phyloP scores from a whole-genome alignment of 371 early-diverging fungal species.

The Mucor mucedo region DNA sequence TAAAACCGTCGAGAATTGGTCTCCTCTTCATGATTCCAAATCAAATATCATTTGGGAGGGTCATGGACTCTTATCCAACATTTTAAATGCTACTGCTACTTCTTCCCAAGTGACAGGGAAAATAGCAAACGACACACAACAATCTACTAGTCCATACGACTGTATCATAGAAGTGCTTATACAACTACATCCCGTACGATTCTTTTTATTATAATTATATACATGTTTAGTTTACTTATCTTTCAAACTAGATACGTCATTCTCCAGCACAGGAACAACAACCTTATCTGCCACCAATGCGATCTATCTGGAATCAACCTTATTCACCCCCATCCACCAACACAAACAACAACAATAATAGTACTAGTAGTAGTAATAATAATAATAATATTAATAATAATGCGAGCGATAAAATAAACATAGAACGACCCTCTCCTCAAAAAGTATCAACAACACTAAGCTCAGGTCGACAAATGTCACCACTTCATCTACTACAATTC shows the following conservation, averaged over 20 bases:
- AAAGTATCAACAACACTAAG: neutral
- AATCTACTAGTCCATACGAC: constrained; percentile 11
- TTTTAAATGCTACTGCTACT: constrained; percentile 23
- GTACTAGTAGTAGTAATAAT: neutral
- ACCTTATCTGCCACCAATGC: constrained; percentile 25
- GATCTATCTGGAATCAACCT: constrained; percentile 19
- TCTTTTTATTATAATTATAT: neutral
- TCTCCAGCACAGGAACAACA: constrained; percentile 14
- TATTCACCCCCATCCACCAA: constrained; percentile 9
- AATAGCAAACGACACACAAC: constrained; percentile 7
- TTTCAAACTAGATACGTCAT: constrained; percentile 16
- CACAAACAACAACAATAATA: neutral
- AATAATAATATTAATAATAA: no score
- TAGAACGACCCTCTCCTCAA: constrained; percentile 1
- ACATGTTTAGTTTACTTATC: neutral
- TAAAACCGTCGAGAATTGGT: constrained; percentile 32
- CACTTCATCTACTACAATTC: constrained; percentile 1
- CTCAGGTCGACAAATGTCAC: neutral
- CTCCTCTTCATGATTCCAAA: constrained; percentile 28
- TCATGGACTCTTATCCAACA: constrained; percentile 34
- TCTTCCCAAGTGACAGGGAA: constrained; percentile 30
- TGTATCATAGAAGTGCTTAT: constrained; percentile 38
- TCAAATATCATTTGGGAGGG: constrained; percentile 46
- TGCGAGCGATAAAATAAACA: neutral
- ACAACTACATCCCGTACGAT: constrained; percentile 39